Evolutionary conservation across 1,284 basidiomycete species (phyloP).

Genomic region (Tilletiopsis washingtonensis): DNA sequence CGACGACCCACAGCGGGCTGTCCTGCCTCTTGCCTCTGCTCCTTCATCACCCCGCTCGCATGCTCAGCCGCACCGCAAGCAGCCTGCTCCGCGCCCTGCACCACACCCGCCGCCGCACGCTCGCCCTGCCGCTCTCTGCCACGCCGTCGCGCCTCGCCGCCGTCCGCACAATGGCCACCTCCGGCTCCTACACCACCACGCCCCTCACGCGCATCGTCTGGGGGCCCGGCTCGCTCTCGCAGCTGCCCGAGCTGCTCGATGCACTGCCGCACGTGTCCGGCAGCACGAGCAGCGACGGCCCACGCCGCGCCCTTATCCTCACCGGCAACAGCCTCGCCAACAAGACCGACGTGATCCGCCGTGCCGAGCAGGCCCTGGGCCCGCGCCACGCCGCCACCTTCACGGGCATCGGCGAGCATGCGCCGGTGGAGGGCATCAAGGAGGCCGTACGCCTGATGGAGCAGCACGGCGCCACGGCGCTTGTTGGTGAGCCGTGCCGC

Average conservation of each 20-base stretch:
- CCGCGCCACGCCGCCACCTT: conserved; percentile 53
- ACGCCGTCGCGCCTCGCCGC: no score
- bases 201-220: neutral
- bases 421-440: conserved; percentile 63
- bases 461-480: conserved; percentile 57
- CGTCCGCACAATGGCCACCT: no score
- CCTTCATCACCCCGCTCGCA: no score
- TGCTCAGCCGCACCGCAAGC: no score
- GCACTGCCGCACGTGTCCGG: neutral
- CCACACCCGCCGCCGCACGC: no score
- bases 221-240: neutral
- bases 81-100: no score
- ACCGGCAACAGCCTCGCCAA: conserved; percentile 28
- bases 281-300: neutral
- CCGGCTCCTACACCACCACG: neutral
- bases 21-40: no score
- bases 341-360: conserved; percentile 23
- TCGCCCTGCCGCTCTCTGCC: no score
- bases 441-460: conserved; percentile 54
- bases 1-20: no score
- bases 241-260: neutral
- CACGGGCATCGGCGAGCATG: conserved; percentile 66
- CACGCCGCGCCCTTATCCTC: conserved; percentile 18
- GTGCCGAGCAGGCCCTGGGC: conserved; percentile 16
- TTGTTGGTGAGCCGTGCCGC: conserved; percentile 9